Evolutionary conservation across 1,284 basidiomycete genomes (phyloP).

Genomic region (Sanghuangporus sanghuang): DNA sequence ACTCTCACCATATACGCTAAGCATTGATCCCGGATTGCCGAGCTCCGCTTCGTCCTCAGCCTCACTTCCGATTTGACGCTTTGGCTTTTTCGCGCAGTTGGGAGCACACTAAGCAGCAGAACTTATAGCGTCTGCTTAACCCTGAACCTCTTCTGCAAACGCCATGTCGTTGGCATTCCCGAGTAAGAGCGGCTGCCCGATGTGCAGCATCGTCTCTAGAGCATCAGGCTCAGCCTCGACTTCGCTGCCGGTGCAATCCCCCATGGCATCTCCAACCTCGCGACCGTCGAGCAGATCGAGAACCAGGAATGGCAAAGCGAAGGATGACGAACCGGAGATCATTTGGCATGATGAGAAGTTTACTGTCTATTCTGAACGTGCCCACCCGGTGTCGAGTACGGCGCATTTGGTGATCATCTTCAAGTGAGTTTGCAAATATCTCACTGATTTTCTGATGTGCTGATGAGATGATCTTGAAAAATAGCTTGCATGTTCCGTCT

Average conservation of each 20-base stretch:
- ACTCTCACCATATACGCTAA: too few relatives aligned
- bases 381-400: slow-evolving; percentile 60
- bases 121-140: background rate
- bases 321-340: slow-evolving; percentile 46
- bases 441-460: background rate
- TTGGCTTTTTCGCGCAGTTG: too few relatives aligned
- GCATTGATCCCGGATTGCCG: too few relatives aligned
- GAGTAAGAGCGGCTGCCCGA: slow-evolving; percentile 62
- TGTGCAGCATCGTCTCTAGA: slow-evolving; percentile 67
- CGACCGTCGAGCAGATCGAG: background rate
- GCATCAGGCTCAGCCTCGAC: slow-evolving; percentile 29
- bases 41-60: too few relatives aligned
- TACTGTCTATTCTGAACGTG: slow-evolving; percentile 63
- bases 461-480: background rate
- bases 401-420: slow-evolving; percentile 68
- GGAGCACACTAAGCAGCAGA: too few relatives aligned
- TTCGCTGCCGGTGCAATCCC: background rate
- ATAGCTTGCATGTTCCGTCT: slow-evolving; percentile 68
- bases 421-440: slow-evolving; percentile 47
- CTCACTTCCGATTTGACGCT: too few relatives aligned
- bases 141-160: background rate
- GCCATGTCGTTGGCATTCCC: slow-evolving; percentile 42
- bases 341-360: slow-evolving; percentile 73
- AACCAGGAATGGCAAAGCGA: background rate
- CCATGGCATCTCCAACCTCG: slow-evolving; percentile 29